These are phyloP conservation scores for Cyanodermella asteris DNA, from an alignment of 2,329 filamentous ascomycete species.

Conservation along the genomic window DNA sequence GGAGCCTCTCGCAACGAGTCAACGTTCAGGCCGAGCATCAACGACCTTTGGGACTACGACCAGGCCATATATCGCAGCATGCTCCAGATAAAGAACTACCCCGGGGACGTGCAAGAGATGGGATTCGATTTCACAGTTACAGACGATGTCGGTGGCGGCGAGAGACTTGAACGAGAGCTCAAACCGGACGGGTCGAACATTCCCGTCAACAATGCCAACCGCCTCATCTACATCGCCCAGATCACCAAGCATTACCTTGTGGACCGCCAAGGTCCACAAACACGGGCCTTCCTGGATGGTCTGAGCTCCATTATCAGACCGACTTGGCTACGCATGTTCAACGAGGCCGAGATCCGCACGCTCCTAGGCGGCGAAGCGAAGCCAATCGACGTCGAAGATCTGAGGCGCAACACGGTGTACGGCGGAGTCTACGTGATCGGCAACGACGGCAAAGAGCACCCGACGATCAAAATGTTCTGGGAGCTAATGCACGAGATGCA, in stretches of 20 bases:
- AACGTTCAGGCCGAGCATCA: conserved; percentile 74
- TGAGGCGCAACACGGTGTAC: conserved; percentile 66
- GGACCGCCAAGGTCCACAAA: conserved; percentile 59
- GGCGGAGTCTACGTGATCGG: conserved; percentile 74
- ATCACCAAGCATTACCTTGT: conserved; percentile 74
- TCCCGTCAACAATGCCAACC: conserved; percentile 74
- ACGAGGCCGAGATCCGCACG: conserved; percentile 81
- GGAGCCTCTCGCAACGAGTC: conserved; percentile 42
- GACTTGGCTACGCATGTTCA: conserved; percentile 95
- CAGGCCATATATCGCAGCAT: conserved; percentile 78
- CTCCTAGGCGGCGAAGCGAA: conserved; percentile 74
- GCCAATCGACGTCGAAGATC: conserved; percentile 69
- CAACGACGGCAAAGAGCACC: conserved; percentile 71
- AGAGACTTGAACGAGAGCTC: conserved; percentile 40
- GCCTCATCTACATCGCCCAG: conserved; percentile 82
- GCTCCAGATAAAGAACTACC: conserved; percentile 59
- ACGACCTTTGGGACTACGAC: conserved; percentile 82
- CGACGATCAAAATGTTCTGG: conserved; percentile 77
- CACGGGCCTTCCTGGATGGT: conserved; percentile 67
- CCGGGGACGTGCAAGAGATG: conserved; percentile 60
- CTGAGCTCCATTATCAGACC: conserved; percentile 76
- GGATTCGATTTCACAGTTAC: conserved; percentile 75
- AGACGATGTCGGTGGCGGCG: conserved; percentile 34
- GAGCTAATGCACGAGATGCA: conserved; percentile 56
- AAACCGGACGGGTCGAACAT: conserved; percentile 55